Base-by-base conservation (phyloP, 1,284 basidiomycete genomes). In the Coniferiporia sulphurascens region DNA sequence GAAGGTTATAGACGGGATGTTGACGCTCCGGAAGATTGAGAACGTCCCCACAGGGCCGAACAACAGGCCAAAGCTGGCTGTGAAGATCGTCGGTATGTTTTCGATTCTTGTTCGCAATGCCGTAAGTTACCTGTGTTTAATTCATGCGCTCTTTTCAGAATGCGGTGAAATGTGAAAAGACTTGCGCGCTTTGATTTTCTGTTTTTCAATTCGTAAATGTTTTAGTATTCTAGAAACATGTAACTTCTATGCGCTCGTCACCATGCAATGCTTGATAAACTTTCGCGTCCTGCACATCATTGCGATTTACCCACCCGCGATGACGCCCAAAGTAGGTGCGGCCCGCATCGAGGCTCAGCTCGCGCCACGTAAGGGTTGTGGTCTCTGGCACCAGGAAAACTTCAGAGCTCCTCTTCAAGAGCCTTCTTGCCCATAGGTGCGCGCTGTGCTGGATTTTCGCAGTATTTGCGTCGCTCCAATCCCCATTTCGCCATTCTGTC, bases 1-100 rank as follows among this genome's bases (percentile, higher is more conserved):
- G 10, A 87, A 85, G 64, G 91, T 97, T 36, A 82, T 90, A 62
- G 92, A 94, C 59, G 91, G 92, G 17, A 84, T 95, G 84, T 81
- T 95, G 62, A 94, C 91, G 0, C 79, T 98, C 55, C 82, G 95
- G 63, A 98, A 97, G 73, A 93, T 98, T 60, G 95, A 98, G 76
- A 93, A 94, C 65, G 93, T 96, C 0, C 84, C 93, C 4, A 97
- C 93, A 0, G 95, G 95, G 4, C 79, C 82, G 13, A 94, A 93
- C 70, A 92, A 91, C 67, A 75, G 92, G 59, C 92, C 92, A 0
- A 94, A 94, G 71, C 71, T 95, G 44, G 81, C 82, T 3, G 91
- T 93, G 4, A 93, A 91, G 73, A 89, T 95, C 56, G 85, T 84
- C 19, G 92, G 93, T 89, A 62, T 61, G 84, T 73, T 21, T 32